These are phyloP conservation scores for Yarrowia sp. DNA, from an alignment of 805 yeast genomes.

Conservation along the genomic window DNA sequence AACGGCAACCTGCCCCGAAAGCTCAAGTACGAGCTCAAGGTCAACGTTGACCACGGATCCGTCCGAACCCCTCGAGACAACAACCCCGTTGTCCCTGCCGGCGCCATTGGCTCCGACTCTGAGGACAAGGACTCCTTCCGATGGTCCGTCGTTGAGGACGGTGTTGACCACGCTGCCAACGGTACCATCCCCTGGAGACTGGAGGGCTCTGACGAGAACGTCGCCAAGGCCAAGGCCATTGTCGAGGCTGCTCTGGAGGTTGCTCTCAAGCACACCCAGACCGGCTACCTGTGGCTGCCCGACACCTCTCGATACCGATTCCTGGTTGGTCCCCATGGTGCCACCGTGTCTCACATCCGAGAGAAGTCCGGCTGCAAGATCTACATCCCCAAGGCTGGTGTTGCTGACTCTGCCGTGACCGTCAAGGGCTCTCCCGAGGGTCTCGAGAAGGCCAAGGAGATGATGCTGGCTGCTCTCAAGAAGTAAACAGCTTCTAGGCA, in stretches of 20 bases:
- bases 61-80: constrained; percentile 42
- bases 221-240: constrained; percentile 51
- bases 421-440: constrained; percentile 60
- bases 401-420: constrained; percentile 50
- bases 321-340: constrained; percentile 76
- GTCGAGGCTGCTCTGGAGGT: constrained; percentile 51
- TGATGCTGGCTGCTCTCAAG: constrained; percentile 38
- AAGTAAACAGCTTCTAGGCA: neutral
- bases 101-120: constrained; percentile 40
- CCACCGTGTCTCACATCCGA: constrained; percentile 62
- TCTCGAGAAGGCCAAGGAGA: constrained; percentile 50
- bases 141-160: constrained; percentile 47
- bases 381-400: constrained; percentile 57
- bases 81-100: constrained; percentile 46
- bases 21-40: constrained; percentile 51
- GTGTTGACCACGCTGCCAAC: constrained; percentile 34
- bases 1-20: constrained; percentile 61
- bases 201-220: constrained; percentile 50
- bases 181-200: constrained; percentile 56
- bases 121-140: constrained; percentile 44
- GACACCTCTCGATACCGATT: constrained; percentile 54
- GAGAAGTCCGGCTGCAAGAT: constrained; percentile 56
- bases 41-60: constrained; percentile 47
- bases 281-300: constrained; percentile 63
- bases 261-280: constrained; percentile 47